Conservation (phyloP, 768 basidiomycete genomes). For the Trametes punicea region DNA sequence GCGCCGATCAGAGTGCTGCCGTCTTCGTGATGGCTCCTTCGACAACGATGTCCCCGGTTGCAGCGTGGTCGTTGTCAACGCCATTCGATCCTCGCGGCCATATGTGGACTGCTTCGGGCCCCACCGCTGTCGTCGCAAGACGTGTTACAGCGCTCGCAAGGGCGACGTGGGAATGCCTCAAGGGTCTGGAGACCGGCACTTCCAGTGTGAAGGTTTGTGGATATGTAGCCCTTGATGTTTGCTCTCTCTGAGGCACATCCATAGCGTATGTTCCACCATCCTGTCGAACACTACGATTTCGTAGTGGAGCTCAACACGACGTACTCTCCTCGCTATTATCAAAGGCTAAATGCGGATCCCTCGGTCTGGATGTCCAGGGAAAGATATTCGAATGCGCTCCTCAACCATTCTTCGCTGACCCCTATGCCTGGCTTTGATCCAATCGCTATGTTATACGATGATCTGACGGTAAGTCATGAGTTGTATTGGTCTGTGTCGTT, state of each 20-base stretch:
- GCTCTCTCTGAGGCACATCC: background rate
- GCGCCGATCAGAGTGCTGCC: slow-evolving; percentile 39
- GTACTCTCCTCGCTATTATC: slow-evolving; percentile 67
- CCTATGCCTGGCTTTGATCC: slow-evolving; percentile 80
- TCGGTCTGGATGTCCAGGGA: slow-evolving; percentile 43
- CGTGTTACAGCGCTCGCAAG: slow-evolving; percentile 70
- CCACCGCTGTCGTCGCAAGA: slow-evolving; percentile 68
- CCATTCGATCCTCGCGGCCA: slow-evolving; percentile 70
- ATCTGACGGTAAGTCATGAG: slow-evolving; percentile 58
- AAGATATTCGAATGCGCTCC: slow-evolving; percentile 44
- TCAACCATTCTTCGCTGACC: slow-evolving; percentile 21
- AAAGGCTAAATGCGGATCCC: slow-evolving; percentile 57
- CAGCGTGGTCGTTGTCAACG: slow-evolving; percentile 72
- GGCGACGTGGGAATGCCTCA: slow-evolving; percentile 65
- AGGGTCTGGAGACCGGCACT: slow-evolving; percentile 45
- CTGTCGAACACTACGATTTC: slow-evolving; percentile 82
- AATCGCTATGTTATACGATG: slow-evolving; percentile 57
- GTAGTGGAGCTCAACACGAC: slow-evolving; percentile 68
- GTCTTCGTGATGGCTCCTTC: background rate
- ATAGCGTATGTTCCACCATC: slow-evolving; percentile 67
- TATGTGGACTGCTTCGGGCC: slow-evolving; percentile 71
- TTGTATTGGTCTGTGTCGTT: no score
- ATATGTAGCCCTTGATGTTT: background rate
- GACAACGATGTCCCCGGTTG: slow-evolving; percentile 2
- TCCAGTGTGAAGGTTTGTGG: slow-evolving; percentile 57